Conservation (phyloP, 2,329 filamentous ascomycete species). For the Cytospora piceicola region DNA sequence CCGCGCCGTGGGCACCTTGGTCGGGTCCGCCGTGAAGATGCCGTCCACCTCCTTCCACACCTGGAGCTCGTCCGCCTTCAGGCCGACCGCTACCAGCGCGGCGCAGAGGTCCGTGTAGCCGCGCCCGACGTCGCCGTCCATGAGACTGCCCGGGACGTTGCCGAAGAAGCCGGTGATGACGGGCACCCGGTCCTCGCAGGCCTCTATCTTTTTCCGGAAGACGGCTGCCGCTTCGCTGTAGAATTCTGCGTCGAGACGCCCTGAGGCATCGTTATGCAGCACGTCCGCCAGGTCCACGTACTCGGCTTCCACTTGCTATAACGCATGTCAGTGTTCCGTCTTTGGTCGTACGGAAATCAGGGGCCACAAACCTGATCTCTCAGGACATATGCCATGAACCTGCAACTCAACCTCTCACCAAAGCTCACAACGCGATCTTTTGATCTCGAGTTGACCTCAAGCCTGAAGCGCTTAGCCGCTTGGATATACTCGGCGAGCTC, state of each 20-base stretch:
- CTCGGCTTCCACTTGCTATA: slow-evolving; percentile 75
- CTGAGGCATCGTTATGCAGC: slow-evolving; percentile 67
- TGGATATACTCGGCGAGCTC: slow-evolving; percentile 75
- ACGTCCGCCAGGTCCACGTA: slow-evolving; percentile 89
- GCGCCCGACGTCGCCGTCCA: slow-evolving; percentile 86
- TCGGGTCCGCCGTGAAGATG: slow-evolving; percentile 66
- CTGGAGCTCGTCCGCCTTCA: slow-evolving; percentile 87
- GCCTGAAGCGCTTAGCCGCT: slow-evolving; percentile 67
- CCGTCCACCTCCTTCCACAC: slow-evolving; percentile 97
- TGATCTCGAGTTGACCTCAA: slow-evolving; percentile 76
- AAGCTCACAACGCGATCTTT: slow-evolving; percentile 92
- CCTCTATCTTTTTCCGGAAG: slow-evolving; percentile 66
- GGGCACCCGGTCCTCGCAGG: slow-evolving; percentile 70
- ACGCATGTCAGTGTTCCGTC: slow-evolving; percentile 35
- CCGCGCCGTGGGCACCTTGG: slow-evolving; percentile 89
- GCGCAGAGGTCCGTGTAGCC: slow-evolving; percentile 98
- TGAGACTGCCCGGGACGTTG: slow-evolving; percentile 84
- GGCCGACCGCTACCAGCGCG: slow-evolving; percentile 84
- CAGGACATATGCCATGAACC: slow-evolving; percentile 84
- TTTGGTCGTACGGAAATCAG: background rate
- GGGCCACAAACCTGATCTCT: slow-evolving; percentile 63
- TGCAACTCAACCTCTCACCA: slow-evolving; percentile 93
- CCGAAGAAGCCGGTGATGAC: slow-evolving; percentile 95
- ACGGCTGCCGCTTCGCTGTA: slow-evolving; percentile 67
- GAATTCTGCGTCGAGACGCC: slow-evolving; percentile 67